A percentile compares a stretch with the other conserved stretches of the same genome.
Evolutionary conservation across 768 basidiomycete species (phyloP).

Genomic region (Coprinopsis strossmayeri): DNA sequence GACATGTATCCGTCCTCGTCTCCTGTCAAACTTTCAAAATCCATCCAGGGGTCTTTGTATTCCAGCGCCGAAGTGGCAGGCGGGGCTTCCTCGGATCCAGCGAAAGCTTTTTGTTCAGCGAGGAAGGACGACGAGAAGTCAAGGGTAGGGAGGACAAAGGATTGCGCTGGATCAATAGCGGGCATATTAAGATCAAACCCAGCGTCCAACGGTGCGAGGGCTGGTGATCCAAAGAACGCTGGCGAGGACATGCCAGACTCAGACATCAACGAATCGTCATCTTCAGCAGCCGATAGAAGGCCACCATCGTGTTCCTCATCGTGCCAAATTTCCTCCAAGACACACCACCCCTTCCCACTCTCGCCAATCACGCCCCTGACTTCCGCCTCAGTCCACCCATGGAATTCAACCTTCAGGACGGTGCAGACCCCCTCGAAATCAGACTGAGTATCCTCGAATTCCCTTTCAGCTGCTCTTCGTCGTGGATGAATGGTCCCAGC

Average conservation of each 20-base stretch:
- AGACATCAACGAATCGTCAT: slow-evolving; percentile 17
- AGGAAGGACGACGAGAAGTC: slow-evolving; percentile 57
- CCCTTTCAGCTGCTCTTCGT: slow-evolving; percentile 8
- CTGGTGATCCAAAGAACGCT: slow-evolving; percentile 1
- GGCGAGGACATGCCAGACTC: slow-evolving; percentile 1
- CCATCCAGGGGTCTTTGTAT: slow-evolving; percentile 27
- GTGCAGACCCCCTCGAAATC: slow-evolving; percentile 50
- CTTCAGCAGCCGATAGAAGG: slow-evolving; percentile 21
- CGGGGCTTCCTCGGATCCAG: not conserved
- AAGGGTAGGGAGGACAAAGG: slow-evolving; percentile 71
- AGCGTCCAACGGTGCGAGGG: slow-evolving; percentile 3
- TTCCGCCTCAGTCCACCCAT: slow-evolving; percentile 63
- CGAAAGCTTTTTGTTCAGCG: slow-evolving; percentile 12
- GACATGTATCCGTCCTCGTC: slow-evolving; percentile 9
- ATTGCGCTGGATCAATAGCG: slow-evolving; percentile 50
- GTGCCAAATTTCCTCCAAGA: slow-evolving; percentile 47
- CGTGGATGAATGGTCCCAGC: slow-evolving; percentile 15
- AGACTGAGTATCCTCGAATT: not conserved
- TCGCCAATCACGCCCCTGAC: slow-evolving; percentile 68
- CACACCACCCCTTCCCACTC: slow-evolving; percentile 70
- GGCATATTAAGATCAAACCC: slow-evolving; percentile 2
- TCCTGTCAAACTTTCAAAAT: slow-evolving; percentile 10
- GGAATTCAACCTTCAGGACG: slow-evolving; percentile 61
- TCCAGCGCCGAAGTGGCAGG: slow-evolving; percentile 13
- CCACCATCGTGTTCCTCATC: slow-evolving; percentile 21